These are phyloP conservation scores for Cryptosporidium felis DNA, from an alignment of 169 alveolate species.

Conservation along the genomic window DNA sequence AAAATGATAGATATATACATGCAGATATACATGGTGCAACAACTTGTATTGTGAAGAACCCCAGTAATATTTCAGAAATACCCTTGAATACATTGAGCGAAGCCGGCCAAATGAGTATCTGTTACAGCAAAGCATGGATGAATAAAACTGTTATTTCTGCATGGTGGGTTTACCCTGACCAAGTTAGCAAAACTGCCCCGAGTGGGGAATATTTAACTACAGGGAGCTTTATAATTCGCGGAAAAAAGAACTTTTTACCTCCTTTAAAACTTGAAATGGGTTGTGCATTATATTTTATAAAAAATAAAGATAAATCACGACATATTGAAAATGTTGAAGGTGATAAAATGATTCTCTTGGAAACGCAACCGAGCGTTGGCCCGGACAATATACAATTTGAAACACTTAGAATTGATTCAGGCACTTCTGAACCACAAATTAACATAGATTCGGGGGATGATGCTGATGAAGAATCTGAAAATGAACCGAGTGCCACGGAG, in stretches of 20 bases:
- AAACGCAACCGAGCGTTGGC: constrained; percentile 10
- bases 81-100: constrained; percentile 84
- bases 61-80: constrained; percentile 76
- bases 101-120: constrained; percentile 88
- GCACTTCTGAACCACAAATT: constrained; percentile 10
- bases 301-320: constrained; percentile 71
- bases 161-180: constrained; percentile 96
- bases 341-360: constrained; percentile 68
- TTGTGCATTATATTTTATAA: constrained; percentile 79
- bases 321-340: constrained; percentile 70
- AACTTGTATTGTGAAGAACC: constrained; percentile 93
- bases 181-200: constrained; percentile 96
- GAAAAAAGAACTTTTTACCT: constrained; percentile 91
- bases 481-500: background rate
- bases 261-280: constrained; percentile 95
- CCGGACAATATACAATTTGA: constrained; percentile 4
- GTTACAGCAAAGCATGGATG: constrained; percentile 94
- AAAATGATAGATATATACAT: constrained; percentile 93
- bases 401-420: constrained; percentile 30
- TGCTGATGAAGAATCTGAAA: constrained; percentile 54
- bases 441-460: constrained; percentile 59
- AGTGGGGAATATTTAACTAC: constrained; percentile 92
- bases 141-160: constrained; percentile 89
- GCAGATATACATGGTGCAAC: constrained; percentile 98
- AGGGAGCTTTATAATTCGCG: constrained; percentile 95